Evolutionary conservation across 768 basidiomycete species (phyloP).

Genomic region (Tulasnella sp.): DNA sequence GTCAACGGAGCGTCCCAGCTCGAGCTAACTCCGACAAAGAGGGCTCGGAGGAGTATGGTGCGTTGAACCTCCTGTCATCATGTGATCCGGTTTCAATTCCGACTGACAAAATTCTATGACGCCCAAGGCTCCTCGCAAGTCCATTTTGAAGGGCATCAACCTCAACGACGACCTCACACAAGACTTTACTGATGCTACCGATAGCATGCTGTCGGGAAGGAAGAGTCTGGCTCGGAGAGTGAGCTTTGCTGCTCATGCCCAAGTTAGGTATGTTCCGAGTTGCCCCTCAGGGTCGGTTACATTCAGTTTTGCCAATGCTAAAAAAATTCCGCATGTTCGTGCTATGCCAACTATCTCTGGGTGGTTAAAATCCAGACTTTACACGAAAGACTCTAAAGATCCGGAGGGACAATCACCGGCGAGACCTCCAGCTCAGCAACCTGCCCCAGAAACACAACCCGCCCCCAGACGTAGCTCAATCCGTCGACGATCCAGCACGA

Average conservation of each 20-base stretch:
- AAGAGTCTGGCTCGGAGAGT: constrained; percentile 19
- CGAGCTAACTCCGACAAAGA: constrained; percentile 19
- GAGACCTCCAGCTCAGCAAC: not conserved
- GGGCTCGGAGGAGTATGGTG: constrained; percentile 16
- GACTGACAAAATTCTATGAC: not conserved
- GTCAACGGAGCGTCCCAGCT: not conserved
- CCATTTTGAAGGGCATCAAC: constrained; percentile 17
- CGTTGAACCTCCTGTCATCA: not conserved
- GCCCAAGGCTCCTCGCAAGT: constrained; percentile 20
- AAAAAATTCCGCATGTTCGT: not conserved
- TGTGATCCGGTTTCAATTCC: not conserved
- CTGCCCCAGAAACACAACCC: not conserved
- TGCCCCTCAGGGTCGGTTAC: not conserved
- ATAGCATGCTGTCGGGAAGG: not conserved
- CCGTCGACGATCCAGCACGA: not conserved
- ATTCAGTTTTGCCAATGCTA: not conserved
- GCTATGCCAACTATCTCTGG: not conserved
- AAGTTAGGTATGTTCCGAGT: constrained; percentile 17
- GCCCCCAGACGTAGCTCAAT: not conserved
- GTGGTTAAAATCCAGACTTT: not conserved
- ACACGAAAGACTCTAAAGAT: constrained; percentile 7
- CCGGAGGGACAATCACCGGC: not conserved
- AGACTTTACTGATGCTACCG: not conserved
- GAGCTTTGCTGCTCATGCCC: constrained; percentile 22
- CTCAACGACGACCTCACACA: constrained; percentile 12